A percentile compares a stretch with the other conserved stretches of the same genome.
These are phyloP conservation scores for Hygrophoropsis aurantiaca DNA, from an alignment of 768 basidiomycete species.

Conservation along the genomic window DNA sequence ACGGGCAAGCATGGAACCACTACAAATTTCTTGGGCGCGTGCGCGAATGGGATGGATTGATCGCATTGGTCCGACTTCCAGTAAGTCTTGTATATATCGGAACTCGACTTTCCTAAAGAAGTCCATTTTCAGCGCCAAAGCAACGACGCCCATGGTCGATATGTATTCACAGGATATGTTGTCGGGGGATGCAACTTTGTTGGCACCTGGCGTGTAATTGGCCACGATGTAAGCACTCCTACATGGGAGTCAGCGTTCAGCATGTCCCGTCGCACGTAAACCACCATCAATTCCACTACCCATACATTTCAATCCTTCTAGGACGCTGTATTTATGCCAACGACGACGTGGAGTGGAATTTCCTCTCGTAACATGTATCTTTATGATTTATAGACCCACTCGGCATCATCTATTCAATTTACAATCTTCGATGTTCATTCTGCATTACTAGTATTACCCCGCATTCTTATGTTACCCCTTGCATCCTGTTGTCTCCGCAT, in stretches of 20 bases:
- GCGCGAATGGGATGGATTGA: constrained; percentile 58
- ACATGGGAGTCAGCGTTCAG: constrained; percentile 66
- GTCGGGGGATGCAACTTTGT: constrained; percentile 65
- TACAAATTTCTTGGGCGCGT: constrained; percentile 54
- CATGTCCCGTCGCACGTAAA: constrained; percentile 45
- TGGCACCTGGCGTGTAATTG: constrained; percentile 63
- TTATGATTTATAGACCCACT: neutral
- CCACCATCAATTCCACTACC: too few relatives aligned
- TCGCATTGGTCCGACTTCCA: constrained; percentile 49
- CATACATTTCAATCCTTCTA: too few relatives aligned
- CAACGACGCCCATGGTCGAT: constrained; percentile 16
- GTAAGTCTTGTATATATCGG: neutral
- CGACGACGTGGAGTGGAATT: too few relatives aligned
- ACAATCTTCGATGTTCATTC: too few relatives aligned
- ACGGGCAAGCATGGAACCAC: constrained; percentile 48
- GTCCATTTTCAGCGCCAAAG: neutral
- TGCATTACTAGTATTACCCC: too few relatives aligned
- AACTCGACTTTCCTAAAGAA: too few relatives aligned
- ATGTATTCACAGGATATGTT: constrained; percentile 71
- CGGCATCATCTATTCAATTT: neutral
- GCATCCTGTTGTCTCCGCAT: too few relatives aligned
- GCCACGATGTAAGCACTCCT: constrained; percentile 41
- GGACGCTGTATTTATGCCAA: too few relatives aligned
- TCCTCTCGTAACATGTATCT: neutral
- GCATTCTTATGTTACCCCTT: too few relatives aligned